A percentile compares a stretch with the other conserved stretches of the same genome.
These are phyloP conservation scores for Aspergillus pseudotamarii DNA, from an alignment of 2,329 filamentous ascomycete species.

Conservation along the genomic window DNA sequence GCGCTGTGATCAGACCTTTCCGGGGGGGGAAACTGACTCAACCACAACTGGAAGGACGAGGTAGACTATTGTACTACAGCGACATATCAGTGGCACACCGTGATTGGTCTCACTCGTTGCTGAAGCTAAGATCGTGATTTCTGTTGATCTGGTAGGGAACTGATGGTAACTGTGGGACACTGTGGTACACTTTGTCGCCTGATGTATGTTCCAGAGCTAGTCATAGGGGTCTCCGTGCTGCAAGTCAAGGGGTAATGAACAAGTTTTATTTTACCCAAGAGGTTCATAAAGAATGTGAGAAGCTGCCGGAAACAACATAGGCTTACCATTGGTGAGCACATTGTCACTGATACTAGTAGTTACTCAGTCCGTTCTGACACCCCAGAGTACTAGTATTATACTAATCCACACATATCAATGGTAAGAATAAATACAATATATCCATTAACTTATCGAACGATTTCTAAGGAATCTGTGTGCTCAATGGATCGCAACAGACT, in stretches of 20 bases:
- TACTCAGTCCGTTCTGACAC: not conserved
- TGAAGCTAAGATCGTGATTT: not conserved
- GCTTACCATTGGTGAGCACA: not conserved
- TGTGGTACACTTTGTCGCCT: not conserved
- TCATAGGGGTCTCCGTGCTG: not conserved
- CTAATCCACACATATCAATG: not conserved
- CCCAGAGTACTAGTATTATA: not conserved
- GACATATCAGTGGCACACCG: not conserved
- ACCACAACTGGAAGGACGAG: not conserved
- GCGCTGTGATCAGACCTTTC: slow-evolving; percentile 1
- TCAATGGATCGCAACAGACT: not conserved
- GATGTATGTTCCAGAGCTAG: not conserved
- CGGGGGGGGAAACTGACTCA: not conserved
- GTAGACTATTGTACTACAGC: slow-evolving; percentile 1
- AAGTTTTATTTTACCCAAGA: not conserved
- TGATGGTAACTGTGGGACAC: not conserved
- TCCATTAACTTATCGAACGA: not conserved
- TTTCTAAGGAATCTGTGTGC: not conserved
- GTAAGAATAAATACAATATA: not conserved
- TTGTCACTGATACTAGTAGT: not conserved
- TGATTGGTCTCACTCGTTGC: not conserved
- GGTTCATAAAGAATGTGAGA: not conserved
- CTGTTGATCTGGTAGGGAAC: not conserved
- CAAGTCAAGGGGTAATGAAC: not conserved
- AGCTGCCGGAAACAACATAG: not conserved